Evolutionary conservation across 2,329 filamentous ascomycete species (phyloP), one percentile per base, ranked within the genome.

Genomic region (Diaporthe australafricana): DNA sequence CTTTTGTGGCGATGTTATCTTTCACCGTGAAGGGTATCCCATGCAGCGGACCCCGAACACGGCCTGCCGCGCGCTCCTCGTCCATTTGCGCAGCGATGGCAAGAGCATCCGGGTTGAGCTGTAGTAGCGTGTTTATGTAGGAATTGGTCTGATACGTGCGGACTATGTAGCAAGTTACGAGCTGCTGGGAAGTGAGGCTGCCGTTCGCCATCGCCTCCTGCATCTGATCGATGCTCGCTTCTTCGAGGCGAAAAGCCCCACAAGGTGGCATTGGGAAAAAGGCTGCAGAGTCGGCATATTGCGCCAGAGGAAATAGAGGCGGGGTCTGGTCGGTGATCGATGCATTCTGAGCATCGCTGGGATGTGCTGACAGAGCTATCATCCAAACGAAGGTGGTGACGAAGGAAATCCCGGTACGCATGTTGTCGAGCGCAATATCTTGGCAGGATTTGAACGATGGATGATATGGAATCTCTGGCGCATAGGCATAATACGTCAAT

Each of bases 11-110:
- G 69, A 93, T 92, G 77, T 92, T 92, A 78, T 95, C 92, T 80
- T 95, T 95, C 74, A 94, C 88, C 2, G 92, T 84, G 78, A 93
- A 93, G 0, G 93, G 93, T 53, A 95, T 93, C 3, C 93, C 93
- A 78, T 95, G 93, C 1, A 95, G 84, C 1, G 89, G 89, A 1
- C 92, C 88, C n/a, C 91, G 87, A 12, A 90, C 79, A 48, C 82
- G 83, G 30, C 90, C 90, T 1, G 81, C 76, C 16, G 79, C 77
- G 22, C 92, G 87, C 80, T 94, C 92, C 0, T 77, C 78, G 76
- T 95, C 93, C 38, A 90, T 83, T 17, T 83, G 77, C 6, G 82
- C 81, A 4, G 93, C 93, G 70, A 94, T 93, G 27, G 79, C 77
- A 42, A 92, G 81, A 12, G 86, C 86, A 78, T 94, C 92, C 0